A percentile compares a stretch with the other conserved stretches of the same genome.
Evolutionary conservation across 2,329 filamentous ascomycete genomes (phyloP).

Genomic region (Monosporascus sp.): DNA sequence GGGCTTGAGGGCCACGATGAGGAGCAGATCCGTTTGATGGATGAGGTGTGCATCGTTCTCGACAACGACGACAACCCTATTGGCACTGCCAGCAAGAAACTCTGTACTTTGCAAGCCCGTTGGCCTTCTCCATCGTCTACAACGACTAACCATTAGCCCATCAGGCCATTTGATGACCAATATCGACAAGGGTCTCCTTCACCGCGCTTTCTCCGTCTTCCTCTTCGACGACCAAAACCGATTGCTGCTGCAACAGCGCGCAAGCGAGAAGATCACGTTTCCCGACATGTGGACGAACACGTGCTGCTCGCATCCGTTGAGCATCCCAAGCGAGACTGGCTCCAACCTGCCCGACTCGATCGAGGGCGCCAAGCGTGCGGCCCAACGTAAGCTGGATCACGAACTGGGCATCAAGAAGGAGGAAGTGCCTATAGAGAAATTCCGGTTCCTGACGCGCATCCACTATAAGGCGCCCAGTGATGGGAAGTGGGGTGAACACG

Average conservation of each 20-base stretch:
- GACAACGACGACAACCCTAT: slow-evolving; percentile 91
- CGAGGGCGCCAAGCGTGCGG: slow-evolving; percentile 82
- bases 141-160: slow-evolving; percentile 6
- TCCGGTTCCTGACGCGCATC: slow-evolving; percentile 91
- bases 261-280: slow-evolving; percentile 96
- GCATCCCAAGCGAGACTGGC: slow-evolving; percentile 87
- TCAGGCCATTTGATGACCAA: slow-evolving; percentile 97
- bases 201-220: slow-evolving; percentile 97
- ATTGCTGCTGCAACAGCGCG: slow-evolving; percentile 90
- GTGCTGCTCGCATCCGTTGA: slow-evolving; percentile 95
- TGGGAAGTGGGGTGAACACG: slow-evolving; percentile 98
- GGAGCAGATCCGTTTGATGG: slow-evolving; percentile 97
- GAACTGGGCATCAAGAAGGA: slow-evolving; percentile 86
- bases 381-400: slow-evolving; percentile 88
- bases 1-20: slow-evolving; percentile 90
- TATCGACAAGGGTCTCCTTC: slow-evolving; percentile 90
- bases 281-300: slow-evolving; percentile 99
- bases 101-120: slow-evolving; percentile 57
- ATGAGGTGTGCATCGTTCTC: slow-evolving; percentile 95
- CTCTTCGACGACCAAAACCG: slow-evolving; percentile 93
- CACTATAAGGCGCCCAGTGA: slow-evolving; percentile 97
- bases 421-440: slow-evolving; percentile 87
- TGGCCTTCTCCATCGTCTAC: neutral
- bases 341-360: slow-evolving; percentile 74
- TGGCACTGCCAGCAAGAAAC: slow-evolving; percentile 95